These are phyloP conservation scores for Leccinum subgranulosum DNA, from an alignment of 768 basidiomycete genomes.

Conservation along the genomic window DNA sequence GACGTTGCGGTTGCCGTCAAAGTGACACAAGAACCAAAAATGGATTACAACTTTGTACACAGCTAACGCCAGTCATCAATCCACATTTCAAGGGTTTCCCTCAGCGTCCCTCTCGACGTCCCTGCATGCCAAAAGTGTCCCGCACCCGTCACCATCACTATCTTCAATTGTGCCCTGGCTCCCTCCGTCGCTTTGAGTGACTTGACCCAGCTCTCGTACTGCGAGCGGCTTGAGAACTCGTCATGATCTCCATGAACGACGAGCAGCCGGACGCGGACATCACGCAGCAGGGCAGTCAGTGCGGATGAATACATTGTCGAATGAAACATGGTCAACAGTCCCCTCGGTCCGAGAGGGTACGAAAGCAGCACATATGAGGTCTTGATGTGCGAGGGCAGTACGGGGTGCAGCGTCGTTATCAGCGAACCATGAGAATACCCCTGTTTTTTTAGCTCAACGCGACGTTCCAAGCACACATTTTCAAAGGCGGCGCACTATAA, in stretches of 20 bases:
- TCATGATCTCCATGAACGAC: slow-evolving; percentile 67
- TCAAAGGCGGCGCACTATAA: slow-evolving; percentile 50
- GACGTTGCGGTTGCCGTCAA: slow-evolving; percentile 28
- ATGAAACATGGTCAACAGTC: slow-evolving; percentile 68
- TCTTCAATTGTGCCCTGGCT: slow-evolving; percentile 25
- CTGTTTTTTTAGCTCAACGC: slow-evolving; percentile 35
- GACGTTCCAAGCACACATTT: neutral
- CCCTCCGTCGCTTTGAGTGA: slow-evolving; percentile 32
- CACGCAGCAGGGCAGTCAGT: slow-evolving; percentile 47
- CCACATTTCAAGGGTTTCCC: slow-evolving; percentile 22
- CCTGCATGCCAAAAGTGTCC: slow-evolving; percentile 67
- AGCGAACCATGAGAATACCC: slow-evolving; percentile 84
- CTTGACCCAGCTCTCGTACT: slow-evolving; percentile 55
- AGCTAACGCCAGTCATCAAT: neutral
- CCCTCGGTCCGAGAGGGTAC: slow-evolving; percentile 69
- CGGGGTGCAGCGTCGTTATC: slow-evolving; percentile 63
- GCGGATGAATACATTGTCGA: slow-evolving; percentile 50
- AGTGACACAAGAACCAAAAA: slow-evolving; percentile 4
- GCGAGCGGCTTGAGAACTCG: slow-evolving; percentile 59
- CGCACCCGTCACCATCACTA: slow-evolving; percentile 43
- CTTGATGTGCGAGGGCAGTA: slow-evolving; percentile 45
- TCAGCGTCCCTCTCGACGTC: slow-evolving; percentile 22
- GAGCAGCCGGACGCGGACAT: slow-evolving; percentile 50
- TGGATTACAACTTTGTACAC: too few species aligned
- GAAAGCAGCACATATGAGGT: slow-evolving; percentile 71